Conservation (phyloP, 2,329 filamentous ascomycete genomes). For the Alternaria ventricosa region DNA sequence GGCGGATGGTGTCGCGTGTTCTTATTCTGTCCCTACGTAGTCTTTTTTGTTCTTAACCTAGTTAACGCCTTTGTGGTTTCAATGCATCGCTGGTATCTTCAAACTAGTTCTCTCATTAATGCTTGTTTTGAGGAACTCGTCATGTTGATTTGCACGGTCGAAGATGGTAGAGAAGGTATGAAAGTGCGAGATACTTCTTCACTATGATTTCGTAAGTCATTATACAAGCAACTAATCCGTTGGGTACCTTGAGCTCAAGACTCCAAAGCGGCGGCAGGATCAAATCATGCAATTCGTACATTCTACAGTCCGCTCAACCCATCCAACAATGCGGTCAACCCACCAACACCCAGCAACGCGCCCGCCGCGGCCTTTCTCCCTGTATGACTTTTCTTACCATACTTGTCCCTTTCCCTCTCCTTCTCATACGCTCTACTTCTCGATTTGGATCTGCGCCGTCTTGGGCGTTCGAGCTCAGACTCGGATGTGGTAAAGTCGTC, state of each 20-base stretch:
- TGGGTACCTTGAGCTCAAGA: background rate
- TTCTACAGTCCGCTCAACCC: slow-evolving; percentile 34
- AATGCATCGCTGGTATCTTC: background rate
- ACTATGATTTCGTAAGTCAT: background rate
- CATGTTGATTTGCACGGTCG: background rate
- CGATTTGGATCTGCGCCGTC: slow-evolving; percentile 23
- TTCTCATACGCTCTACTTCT: slow-evolving; percentile 12
- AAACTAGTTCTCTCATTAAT: background rate
- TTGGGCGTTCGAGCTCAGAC: slow-evolving; percentile 25
- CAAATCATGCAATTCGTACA: background rate
- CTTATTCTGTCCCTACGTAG: background rate
- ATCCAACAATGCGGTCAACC: slow-evolving; percentile 48
- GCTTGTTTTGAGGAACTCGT: background rate
- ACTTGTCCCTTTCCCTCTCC: slow-evolving; percentile 9
- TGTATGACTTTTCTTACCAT: slow-evolving; percentile 27
- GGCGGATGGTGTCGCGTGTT: background rate
- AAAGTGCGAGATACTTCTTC: background rate
- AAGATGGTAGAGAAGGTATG: background rate
- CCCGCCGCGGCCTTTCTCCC: slow-evolving; percentile 40
- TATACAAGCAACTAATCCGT: background rate
- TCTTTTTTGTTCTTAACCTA: background rate
- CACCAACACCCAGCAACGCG: slow-evolving; percentile 45
- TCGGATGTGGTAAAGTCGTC: slow-evolving; percentile 32
- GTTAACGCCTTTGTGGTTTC: background rate
- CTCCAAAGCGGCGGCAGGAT: background rate